phyloP scores from a whole-genome alignment of 2,329 filamentous ascomycete genomes.

The Claviceps cyperi region DNA sequence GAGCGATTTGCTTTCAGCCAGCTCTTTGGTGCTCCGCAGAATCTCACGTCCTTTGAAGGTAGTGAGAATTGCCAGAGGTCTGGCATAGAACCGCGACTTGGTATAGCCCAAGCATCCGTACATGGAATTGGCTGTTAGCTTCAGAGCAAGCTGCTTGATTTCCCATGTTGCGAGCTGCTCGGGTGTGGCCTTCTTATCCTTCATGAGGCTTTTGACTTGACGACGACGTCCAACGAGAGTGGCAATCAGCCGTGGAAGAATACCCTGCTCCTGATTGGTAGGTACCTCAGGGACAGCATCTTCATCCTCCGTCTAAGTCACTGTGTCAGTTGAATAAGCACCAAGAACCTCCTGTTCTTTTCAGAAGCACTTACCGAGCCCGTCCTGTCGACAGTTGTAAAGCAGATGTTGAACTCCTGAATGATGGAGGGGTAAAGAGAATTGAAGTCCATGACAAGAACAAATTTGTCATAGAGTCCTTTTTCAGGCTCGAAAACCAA shows the following conservation, averaged over 20 bases:
- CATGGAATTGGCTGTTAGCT: constrained; percentile 98
- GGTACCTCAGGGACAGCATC: constrained; percentile 84
- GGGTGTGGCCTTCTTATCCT: constrained; percentile 69
- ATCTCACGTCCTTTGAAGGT: constrained; percentile 98
- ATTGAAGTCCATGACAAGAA: constrained; percentile 99
- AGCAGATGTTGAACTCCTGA: constrained; percentile 98
- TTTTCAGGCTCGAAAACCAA: constrained; percentile 97
- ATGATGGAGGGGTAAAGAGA: constrained; percentile 97
- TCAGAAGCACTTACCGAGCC: constrained; percentile 41
- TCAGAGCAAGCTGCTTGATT: constrained; percentile 91
- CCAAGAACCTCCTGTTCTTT: background rate
- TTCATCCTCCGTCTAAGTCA: constrained; percentile 47
- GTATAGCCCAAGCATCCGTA: constrained; percentile 97
- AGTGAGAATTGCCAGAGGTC: constrained; percentile 86
- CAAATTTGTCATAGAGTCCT: constrained; percentile 93
- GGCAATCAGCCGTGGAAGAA: constrained; percentile 80
- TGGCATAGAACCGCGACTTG: constrained; percentile 92
- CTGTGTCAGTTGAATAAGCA: constrained; percentile 14
- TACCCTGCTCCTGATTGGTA: constrained; percentile 60
- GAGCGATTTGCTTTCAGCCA: constrained; percentile 80
- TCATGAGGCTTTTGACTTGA: constrained; percentile 95
- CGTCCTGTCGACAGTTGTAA: constrained; percentile 82
- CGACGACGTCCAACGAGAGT: constrained; percentile 79
- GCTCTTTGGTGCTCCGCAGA: constrained; percentile 84
- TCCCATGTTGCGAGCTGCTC: constrained; percentile 93